phyloP scores from a whole-genome alignment of 2,329 filamentous ascomycete genomes.

The Cladophialophora carrionii region DNA sequence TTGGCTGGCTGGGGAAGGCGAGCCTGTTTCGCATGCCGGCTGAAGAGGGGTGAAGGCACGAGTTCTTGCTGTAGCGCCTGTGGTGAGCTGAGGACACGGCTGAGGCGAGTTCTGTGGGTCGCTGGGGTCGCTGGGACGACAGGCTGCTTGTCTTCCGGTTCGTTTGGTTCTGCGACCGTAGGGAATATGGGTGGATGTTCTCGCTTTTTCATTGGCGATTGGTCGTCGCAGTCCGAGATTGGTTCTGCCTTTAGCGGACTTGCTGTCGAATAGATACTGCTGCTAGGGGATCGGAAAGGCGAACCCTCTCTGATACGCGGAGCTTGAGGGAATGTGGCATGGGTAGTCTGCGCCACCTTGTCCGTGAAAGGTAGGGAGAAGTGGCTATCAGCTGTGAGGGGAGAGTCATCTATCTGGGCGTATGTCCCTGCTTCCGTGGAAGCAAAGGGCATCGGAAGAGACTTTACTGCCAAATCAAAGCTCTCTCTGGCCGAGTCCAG shows the following conservation, averaged over 20 bases:
- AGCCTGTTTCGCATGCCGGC: conserved; percentile 25
- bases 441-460: conserved; percentile 33
- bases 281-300: conserved; percentile 12
- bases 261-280: conserved; percentile 19
- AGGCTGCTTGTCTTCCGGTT: background rate
- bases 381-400: background rate
- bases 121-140: conserved; percentile 4
- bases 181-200: background rate
- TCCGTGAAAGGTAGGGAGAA: background rate
- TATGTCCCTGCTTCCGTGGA: conserved; percentile 22
- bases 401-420: conserved; percentile 22
- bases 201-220: background rate
- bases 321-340: background rate
- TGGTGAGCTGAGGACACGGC: conserved; percentile 29
- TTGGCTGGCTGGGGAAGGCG: background rate
- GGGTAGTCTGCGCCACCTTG: background rate
- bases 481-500: conserved; percentile 33
- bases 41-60: conserved; percentile 37
- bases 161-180: background rate
- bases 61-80: conserved; percentile 35
- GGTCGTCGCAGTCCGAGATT: background rate
- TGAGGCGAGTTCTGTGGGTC: conserved; percentile 29
- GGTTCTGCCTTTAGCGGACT: background rate
- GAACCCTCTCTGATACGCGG: background rate
- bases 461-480: conserved; percentile 29